phyloP scores from a whole-genome alignment of 2,329 filamentous ascomycete genomes.

The Beauveria pseudobassiana region DNA sequence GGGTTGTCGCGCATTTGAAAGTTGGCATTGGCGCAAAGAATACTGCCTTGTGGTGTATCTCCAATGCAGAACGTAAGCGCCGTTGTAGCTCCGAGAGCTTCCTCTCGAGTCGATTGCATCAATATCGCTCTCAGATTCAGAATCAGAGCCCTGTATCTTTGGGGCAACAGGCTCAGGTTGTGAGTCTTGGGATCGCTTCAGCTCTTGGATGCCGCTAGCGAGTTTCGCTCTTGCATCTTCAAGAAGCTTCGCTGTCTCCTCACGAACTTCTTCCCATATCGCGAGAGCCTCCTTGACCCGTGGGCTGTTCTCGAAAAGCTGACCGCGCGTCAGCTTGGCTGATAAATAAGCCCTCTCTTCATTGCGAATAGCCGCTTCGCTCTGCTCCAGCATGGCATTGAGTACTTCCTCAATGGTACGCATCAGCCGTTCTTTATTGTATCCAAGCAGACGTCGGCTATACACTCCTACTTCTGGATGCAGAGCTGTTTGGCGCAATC shows the following conservation, averaged over 20 bases:
- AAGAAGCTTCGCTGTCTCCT: conserved; percentile 46
- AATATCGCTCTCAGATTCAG: conserved; percentile 29
- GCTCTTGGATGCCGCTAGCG: conserved; percentile 36
- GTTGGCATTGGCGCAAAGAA: conserved; percentile 77
- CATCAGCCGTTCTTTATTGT: conserved; percentile 57
- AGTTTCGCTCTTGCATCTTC: conserved; percentile 58
- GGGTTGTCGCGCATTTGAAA: conserved; percentile 75
- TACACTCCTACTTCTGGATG: conserved; percentile 73
- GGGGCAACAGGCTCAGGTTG: neutral
- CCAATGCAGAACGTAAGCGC: conserved; percentile 63
- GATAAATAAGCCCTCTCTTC: conserved; percentile 63
- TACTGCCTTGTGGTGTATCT: conserved; percentile 70
- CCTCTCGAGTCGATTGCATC: conserved; percentile 45
- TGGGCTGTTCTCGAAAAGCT: conserved; percentile 70
- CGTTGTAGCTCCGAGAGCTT: conserved; percentile 11
- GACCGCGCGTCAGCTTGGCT: conserved; percentile 60
- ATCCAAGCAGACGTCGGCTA: conserved; percentile 56
- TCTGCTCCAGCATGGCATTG: conserved; percentile 85
- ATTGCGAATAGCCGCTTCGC: conserved; percentile 55
- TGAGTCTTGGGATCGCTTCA: conserved; percentile 9
- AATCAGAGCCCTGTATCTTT: conserved; percentile 15
- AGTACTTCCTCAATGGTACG: conserved; percentile 81
- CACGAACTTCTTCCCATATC: conserved; percentile 57
- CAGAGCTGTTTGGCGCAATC: conserved; percentile 73
- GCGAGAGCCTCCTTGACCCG: conserved; percentile 58